Conservation (phyloP, 2,329 filamentous ascomycete species). For the Sarocladium kiliense region DNA sequence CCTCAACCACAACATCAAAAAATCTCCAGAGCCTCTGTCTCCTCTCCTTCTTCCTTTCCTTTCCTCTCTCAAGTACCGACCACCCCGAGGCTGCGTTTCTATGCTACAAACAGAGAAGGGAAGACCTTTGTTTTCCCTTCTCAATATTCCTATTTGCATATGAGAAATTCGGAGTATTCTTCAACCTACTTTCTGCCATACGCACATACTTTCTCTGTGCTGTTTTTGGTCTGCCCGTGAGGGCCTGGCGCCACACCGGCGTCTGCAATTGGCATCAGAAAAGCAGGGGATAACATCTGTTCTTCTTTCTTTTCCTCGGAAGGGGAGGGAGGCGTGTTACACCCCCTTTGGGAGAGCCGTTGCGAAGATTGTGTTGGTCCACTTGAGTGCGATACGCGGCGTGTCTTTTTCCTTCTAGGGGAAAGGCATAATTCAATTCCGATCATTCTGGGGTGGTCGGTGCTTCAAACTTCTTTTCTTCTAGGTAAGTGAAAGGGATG, state of each 20-base stretch:
- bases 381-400: slow-evolving; percentile 97
- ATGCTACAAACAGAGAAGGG: slow-evolving; percentile 73
- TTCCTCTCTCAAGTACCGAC: slow-evolving; percentile 60
- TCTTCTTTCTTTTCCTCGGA: slow-evolving; percentile 15
- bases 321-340: slow-evolving; percentile 11
- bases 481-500: slow-evolving; percentile 19
- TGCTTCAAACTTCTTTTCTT: slow-evolving; percentile 38
- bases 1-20: not conserved
- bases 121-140: slow-evolving; percentile 20
- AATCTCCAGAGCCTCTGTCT: slow-evolving; percentile 7
- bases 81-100: slow-evolving; percentile 93
- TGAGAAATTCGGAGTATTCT: slow-evolving; percentile 99
- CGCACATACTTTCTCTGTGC: slow-evolving; percentile 31
- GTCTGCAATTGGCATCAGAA: slow-evolving; percentile 89
- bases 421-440: slow-evolving; percentile 70
- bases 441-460: slow-evolving; percentile 83
- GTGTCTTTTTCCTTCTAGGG: slow-evolving; percentile 31
- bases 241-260: slow-evolving; percentile 74
- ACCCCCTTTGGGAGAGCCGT: slow-evolving; percentile 48
- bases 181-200: slow-evolving; percentile 38
- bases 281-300: slow-evolving; percentile 25
- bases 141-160: slow-evolving; percentile 52
- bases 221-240: slow-evolving; percentile 65
- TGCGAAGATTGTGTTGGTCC: slow-evolving; percentile 79
- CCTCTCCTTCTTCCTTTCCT: slow-evolving; percentile 21